Conservation (phyloP, 257 asterid species). For the Cruciata laevipes region DNA sequence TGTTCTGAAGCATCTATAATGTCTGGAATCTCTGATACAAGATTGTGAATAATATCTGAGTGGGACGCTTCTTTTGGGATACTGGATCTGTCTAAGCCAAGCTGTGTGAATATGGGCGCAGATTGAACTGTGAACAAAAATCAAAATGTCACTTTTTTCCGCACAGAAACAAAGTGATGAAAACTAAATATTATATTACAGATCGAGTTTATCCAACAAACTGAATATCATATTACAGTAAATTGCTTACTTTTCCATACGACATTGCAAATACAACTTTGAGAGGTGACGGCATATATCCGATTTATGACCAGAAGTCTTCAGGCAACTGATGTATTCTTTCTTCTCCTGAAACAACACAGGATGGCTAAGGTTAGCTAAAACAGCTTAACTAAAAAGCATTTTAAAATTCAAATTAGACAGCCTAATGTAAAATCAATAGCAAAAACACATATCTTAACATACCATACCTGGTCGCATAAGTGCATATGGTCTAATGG, state of each 20-base stretch:
- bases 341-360: conserved; percentile 72
- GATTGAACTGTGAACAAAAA: conserved; percentile 46
- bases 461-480: conserved; percentile 65
- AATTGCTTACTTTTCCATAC: conserved; percentile 74
- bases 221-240: too few species aligned
- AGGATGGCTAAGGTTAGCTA: not conserved
- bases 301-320: conserved; percentile 65
- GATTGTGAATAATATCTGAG: conserved; percentile 53
- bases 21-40: conserved; percentile 75
- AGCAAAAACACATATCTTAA: not conserved
- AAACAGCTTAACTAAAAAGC: not conserved
- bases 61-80: conserved; percentile 51
- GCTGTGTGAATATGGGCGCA: conserved; percentile 81
- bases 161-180: conserved; percentile 12
- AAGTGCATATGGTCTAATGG: conserved; percentile 93
- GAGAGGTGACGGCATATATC: conserved; percentile 75
- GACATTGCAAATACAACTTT: conserved; percentile 75
- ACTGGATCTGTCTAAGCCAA: conserved; percentile 71
- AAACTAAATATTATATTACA: too few species aligned
- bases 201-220: too few species aligned
- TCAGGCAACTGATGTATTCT: conserved; percentile 67
- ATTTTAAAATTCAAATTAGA: too few species aligned
- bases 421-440: not conserved
- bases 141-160: conserved; percentile 8
- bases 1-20: conserved; percentile 51